phyloP scores from a whole-genome alignment of 768 basidiomycete genomes.

The Steccherinum ochraceum region DNA sequence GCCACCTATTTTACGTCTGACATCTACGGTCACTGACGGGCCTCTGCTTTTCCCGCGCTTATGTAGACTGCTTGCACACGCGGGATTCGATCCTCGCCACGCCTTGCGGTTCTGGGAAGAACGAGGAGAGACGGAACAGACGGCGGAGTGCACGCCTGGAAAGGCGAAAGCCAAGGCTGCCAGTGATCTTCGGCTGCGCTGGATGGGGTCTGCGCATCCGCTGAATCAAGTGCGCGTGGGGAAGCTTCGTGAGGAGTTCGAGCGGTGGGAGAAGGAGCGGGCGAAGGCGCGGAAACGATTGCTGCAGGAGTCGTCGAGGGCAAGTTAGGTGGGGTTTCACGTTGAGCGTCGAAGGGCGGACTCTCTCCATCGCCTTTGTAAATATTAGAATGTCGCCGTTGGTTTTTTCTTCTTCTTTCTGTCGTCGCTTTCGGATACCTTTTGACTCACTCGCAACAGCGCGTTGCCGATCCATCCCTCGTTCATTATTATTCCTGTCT shows the following conservation, averaged over 20 bases:
- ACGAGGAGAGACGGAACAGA: constrained; percentile 32
- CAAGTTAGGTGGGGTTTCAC: too few relatives aligned
- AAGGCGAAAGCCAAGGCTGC: constrained; percentile 14
- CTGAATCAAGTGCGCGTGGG: constrained; percentile 57
- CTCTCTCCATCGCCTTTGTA: neutral
- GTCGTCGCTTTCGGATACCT: too few relatives aligned
- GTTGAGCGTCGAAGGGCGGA: neutral
- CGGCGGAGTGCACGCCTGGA: constrained; percentile 39
- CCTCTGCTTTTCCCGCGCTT: constrained; percentile 2
- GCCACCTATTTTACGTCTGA: neutral
- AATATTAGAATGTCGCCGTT: neutral
- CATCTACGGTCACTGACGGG: neutral
- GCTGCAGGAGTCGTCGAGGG: neutral
- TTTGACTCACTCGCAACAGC: neutral
- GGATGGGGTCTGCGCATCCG: constrained; percentile 59
- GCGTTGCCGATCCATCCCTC: neutral
- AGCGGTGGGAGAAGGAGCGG: constrained; percentile 60
- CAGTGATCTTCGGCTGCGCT: constrained; percentile 23
- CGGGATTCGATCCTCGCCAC: constrained; percentile 82
- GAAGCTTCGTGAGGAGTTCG: constrained; percentile 59
- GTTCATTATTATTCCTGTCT: too few relatives aligned
- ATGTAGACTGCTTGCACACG: constrained; percentile 78
- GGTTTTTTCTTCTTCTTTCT: too few relatives aligned
- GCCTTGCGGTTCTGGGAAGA: constrained; percentile 83
- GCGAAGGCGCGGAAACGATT: constrained; percentile 3